Evolutionary conservation across 768 basidiomycete species (phyloP).

Genomic region (Mycena maculata): DNA sequence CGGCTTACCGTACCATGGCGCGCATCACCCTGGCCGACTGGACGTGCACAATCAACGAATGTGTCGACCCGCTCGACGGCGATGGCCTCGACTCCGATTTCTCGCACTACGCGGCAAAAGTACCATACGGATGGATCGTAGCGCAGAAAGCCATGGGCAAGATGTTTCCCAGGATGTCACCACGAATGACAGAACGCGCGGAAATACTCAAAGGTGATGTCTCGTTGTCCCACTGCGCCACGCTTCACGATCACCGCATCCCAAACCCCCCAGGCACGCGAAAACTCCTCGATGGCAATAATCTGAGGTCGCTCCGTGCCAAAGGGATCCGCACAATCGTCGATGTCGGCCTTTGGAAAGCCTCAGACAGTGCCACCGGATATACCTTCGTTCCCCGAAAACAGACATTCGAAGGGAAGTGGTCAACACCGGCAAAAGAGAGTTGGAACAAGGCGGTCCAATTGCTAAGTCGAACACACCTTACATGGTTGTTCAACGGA

Average conservation of each 20-base stretch:
- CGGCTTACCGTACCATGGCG: constrained; percentile 30
- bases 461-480: neutral
- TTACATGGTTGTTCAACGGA: neutral
- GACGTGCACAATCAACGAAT: constrained; percentile 27
- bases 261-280: constrained; percentile 30
- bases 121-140: constrained; percentile 2
- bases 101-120: neutral
- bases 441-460: neutral
- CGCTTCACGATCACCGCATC: neutral
- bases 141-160: neutral
- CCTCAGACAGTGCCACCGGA: neutral
- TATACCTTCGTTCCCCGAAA: constrained; percentile 3
- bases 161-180: neutral
- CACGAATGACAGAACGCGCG: neutral
- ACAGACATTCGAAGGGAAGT: neutral
- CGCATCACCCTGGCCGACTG: constrained; percentile 29
- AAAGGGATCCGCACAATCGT: neutral
- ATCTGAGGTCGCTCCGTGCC: neutral
- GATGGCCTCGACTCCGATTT: neutral
- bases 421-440: neutral
- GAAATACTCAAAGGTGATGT: neutral
- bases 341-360: neutral
- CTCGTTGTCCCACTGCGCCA: neutral
- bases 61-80: constrained; percentile 19
- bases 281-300: constrained; percentile 23